Percentiles rank a stretch among this genome's conserved stretches.
These are phyloP conservation scores for Nannochloris sp. DNA, from an alignment of 139 green algal species.

Conservation along the genomic window DNA sequence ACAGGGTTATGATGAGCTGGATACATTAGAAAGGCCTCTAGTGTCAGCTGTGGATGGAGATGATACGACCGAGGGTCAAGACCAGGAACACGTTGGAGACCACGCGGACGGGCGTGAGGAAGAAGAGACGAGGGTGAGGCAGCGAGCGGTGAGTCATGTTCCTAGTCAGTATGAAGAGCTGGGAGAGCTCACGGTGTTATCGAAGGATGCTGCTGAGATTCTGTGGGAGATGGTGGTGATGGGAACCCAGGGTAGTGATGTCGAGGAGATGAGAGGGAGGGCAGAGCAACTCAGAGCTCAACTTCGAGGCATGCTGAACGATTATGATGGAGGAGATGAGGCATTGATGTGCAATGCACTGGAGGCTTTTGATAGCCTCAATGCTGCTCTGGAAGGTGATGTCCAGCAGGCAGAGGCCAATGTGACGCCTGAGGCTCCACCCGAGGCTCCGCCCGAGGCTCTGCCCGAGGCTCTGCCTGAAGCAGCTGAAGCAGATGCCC, in stretches of 20 bases:
- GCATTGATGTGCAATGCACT: constrained; percentile 16
- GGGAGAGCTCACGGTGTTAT: constrained; percentile 20
- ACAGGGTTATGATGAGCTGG: constrained; percentile 34
- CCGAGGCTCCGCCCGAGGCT: not conserved
- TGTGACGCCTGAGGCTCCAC: not conserved
- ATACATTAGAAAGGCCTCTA: constrained; percentile 24
- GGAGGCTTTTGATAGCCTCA: constrained; percentile 39
- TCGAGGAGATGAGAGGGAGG: constrained; percentile 36
- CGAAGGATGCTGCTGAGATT: constrained; percentile 37
- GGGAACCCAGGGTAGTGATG: constrained; percentile 25
- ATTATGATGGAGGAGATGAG: constrained; percentile 37
- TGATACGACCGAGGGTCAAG: not conserved
- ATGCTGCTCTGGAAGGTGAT: constrained; percentile 19
- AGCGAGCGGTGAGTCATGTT: not conserved
- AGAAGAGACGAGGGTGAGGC: too few species aligned
- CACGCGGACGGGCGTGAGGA: not conserved
- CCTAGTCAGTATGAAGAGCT: constrained; percentile 36
- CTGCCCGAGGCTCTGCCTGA: not conserved
- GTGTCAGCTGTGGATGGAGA: constrained; percentile 24
- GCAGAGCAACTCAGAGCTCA: constrained; percentile 36
- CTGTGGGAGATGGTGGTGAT: constrained; percentile 52
- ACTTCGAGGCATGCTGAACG: constrained; percentile 41
- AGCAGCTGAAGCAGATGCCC: not conserved
- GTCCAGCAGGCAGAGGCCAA: not conserved
- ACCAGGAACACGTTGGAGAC: not conserved